Base-by-base conservation (phyloP, 75 land plant genomes). In the Picea glauca region DNA sequence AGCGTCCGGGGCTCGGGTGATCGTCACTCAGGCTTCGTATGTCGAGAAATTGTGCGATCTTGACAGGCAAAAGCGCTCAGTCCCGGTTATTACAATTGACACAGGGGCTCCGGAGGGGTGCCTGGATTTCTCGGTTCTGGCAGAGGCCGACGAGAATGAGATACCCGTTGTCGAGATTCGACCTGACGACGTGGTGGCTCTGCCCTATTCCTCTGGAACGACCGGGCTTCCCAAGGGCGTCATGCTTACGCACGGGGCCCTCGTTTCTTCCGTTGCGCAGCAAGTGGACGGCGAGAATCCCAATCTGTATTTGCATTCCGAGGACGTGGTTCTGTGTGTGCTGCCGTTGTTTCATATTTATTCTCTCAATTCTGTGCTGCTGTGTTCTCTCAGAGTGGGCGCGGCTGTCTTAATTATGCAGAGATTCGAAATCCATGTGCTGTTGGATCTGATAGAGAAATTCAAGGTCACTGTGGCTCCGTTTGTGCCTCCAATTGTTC, bases 251-350 rank as follows among this genome's bases (percentile, higher is more conserved):
- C 94, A 93, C 85, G 75, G 83, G 43, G 80, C 90, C 0, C 72
- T 84, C 18, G 86, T 93, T 8, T 90, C 96, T 3, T 86, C 88
- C 81, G 87, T 92, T 5, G 86, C 94, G 1, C 92, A 92, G 80
- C 91, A 93, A 60, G 95, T 91, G 26, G 95, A 93, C 77, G 95
- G 95, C 3, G 95, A 91, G 15, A 93, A 93, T 59, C 93, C 93
- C 1, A 86, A 89, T 40, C 76, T 93, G 21, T 83, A 87, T 72
- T 61, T 90, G 80, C 60, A 58, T 50, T 5, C 18, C 1, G 89
- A 90, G 58, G 94, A 93, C 77, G 92, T 91, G 56, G 61, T 91
- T n/a, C 84, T 93, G 8, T 93, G 94, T 81, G 88, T 93, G 50
- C 77, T 93, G 35, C 96, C 96, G 0, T 54, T 93, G 78, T 94